These are phyloP conservation scores for Xylaria sp. DNA, from an alignment of 2,329 filamentous ascomycete species.

Conservation along the genomic window DNA sequence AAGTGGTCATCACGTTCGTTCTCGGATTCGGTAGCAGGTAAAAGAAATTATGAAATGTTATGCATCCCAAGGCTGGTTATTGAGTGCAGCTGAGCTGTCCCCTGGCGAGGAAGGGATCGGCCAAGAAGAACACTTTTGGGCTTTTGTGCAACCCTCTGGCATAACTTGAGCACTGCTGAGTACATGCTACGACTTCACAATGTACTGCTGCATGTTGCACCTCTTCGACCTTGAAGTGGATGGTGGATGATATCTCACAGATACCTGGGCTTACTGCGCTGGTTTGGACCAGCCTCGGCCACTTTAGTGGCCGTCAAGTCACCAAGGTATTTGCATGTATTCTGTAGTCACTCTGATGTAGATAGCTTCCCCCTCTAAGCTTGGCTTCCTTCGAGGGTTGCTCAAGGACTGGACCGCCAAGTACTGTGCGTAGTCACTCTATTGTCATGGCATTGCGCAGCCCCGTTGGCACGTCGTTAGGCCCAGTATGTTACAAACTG, in stretches of 20 bases:
- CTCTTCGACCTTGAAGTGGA: slow-evolving; percentile 16
- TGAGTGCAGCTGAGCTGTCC: slow-evolving; percentile 13
- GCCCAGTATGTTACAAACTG: slow-evolving; percentile 6
- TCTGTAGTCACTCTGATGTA: slow-evolving; percentile 31
- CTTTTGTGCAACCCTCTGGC: slow-evolving; percentile 32
- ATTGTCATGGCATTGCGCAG: slow-evolving; percentile 35
- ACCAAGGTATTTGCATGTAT: slow-evolving; percentile 34
- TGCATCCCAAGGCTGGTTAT: neutral
- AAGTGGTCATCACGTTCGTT: neutral
- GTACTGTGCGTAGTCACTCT: slow-evolving; percentile 25
- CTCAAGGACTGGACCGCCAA: slow-evolving; percentile 24
- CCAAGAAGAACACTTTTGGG: slow-evolving; percentile 26
- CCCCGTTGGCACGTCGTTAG: slow-evolving; percentile 23
- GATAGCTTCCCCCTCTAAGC: slow-evolving; percentile 17
- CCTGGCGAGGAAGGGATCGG: slow-evolving; percentile 29
- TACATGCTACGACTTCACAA: slow-evolving; percentile 13
- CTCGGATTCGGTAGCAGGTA: slow-evolving; percentile 3
- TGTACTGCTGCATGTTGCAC: slow-evolving; percentile 16
- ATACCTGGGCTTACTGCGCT: slow-evolving; percentile 21
- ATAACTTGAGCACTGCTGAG: slow-evolving; percentile 11
- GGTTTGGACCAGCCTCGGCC: slow-evolving; percentile 25
- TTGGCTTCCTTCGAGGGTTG: slow-evolving; percentile 20
- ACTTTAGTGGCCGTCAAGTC: slow-evolving; percentile 26
- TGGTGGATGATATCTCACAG: slow-evolving; percentile 30
- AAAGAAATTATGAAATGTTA: slow-evolving; percentile 15